phyloP scores from a whole-genome alignment of 176 grass and related monocot species.

The Zea luxurians region DNA sequence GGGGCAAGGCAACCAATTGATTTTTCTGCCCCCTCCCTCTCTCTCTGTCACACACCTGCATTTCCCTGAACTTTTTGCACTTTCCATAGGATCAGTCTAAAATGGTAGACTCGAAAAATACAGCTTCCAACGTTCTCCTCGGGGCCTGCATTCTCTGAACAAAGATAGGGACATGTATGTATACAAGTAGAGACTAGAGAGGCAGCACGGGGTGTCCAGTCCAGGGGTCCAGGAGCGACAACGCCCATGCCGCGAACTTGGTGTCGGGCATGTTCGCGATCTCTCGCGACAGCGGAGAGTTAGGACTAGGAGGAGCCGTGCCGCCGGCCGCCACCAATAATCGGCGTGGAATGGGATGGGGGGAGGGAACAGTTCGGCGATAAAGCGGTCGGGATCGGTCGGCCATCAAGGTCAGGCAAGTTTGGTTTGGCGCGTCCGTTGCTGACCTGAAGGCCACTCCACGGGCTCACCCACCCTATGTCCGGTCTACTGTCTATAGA shows the following conservation, averaged over 20 bases:
- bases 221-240: background rate
- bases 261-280: slow-evolving; percentile 32
- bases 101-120: background rate
- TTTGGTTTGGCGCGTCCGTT: background rate
- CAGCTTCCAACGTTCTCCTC: background rate
- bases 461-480: too few relatives aligned
- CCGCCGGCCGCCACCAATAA: too few relatives aligned
- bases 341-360: background rate
- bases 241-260: slow-evolving; percentile 30
- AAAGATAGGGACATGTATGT: background rate
- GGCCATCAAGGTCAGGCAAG: slow-evolving; percentile 21
- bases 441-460: background rate
- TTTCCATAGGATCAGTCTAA: background rate
- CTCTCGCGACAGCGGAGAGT: slow-evolving; percentile 33
- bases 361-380: background rate
- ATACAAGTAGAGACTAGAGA: background rate
- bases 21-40: background rate
- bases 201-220: too few relatives aligned
- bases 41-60: background rate
- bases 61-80: background rate
- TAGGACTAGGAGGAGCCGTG: background rate
- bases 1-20: background rate
- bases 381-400: background rate
- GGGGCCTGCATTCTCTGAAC: background rate
- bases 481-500: too few relatives aligned